Percentiles rank a stretch among this genome's conserved stretches.
These are phyloP conservation scores for Hypocreales sp. DNA, from an alignment of 2,329 filamentous ascomycete species.

Conservation along the genomic window DNA sequence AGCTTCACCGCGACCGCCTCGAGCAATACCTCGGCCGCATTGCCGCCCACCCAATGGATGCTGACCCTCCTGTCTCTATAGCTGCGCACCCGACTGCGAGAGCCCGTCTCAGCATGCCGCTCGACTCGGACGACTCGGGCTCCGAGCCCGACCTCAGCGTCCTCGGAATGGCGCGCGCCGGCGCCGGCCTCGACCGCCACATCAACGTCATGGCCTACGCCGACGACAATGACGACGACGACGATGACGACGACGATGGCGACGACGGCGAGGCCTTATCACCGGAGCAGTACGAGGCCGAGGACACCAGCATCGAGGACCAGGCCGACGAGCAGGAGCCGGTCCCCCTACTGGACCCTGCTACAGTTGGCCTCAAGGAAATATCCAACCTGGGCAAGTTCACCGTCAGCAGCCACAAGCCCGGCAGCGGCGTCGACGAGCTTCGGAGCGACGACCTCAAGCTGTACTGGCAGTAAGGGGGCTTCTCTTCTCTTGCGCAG, in stretches of 20 bases:
- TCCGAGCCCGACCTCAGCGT: slow-evolving; percentile 22
- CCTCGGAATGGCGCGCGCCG: slow-evolving; percentile 17
- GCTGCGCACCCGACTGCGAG: slow-evolving; percentile 13
- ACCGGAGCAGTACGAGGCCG: slow-evolving; percentile 16
- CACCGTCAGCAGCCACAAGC: slow-evolving; percentile 70
- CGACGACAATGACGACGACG: slow-evolving; percentile 10
- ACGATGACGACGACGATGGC: too few species aligned
- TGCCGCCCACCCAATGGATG: slow-evolving; percentile 1
- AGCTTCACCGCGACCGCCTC: slow-evolving; percentile 1
- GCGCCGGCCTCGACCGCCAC: slow-evolving; percentile 10
- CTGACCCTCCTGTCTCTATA: slow-evolving; percentile 7
- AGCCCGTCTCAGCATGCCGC: slow-evolving; percentile 20
- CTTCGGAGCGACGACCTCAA: slow-evolving; percentile 58
- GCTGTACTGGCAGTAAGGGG: slow-evolving; percentile 69
- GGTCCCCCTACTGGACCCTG: slow-evolving; percentile 33
- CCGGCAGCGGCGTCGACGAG: slow-evolving; percentile 63
- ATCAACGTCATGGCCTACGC: slow-evolving; percentile 15
- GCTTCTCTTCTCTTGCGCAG: too few species aligned
- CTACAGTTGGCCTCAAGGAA: slow-evolving; percentile 51
- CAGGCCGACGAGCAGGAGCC: slow-evolving; percentile 17
- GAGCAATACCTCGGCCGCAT: neutral
- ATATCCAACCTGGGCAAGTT: slow-evolving; percentile 74
- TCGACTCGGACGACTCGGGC: slow-evolving; percentile 18
- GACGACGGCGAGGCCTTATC: slow-evolving; percentile 12
- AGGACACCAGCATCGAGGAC: slow-evolving; percentile 14